Evolutionary conservation across 2,329 filamentous ascomycete genomes (phyloP).

Genomic region (Sporothrix brasiliensis): DNA sequence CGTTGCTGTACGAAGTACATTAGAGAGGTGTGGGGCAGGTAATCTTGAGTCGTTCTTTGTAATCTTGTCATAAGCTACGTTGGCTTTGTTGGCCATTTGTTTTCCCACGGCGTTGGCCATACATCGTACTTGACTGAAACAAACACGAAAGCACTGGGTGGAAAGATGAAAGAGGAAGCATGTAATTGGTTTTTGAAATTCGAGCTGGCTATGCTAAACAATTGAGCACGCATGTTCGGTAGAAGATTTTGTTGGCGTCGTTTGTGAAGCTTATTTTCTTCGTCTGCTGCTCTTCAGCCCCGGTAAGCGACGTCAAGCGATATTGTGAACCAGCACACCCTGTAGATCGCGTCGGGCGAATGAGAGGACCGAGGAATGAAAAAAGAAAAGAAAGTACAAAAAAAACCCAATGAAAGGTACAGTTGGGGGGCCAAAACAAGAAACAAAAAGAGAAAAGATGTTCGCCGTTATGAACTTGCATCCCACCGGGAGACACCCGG

Average conservation of each 20-base stretch:
- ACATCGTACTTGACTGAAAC: too few species aligned
- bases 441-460: neutral
- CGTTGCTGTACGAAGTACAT: too few species aligned
- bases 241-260: neutral
- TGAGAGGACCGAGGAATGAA: neutral
- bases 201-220: neutral
- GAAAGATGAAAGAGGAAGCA: neutral
- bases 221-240: neutral
- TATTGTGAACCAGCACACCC: conserved; percentile 14
- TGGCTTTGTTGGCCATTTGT: too few species aligned
- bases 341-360: neutral
- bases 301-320: neutral
- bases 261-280: neutral
- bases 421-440: neutral
- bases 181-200: neutral
- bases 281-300: neutral
- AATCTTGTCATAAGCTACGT: too few species aligned
- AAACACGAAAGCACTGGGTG: too few species aligned
- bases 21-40: neutral
- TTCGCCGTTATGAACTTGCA: neutral
- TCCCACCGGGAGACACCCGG: neutral
- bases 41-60: neutral
- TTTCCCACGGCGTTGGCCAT: too few species aligned
- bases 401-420: conserved; percentile 27
- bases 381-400: neutral